These are phyloP conservation scores for barley (Hordeum vulgare) DNA, from an alignment of 176 grass and related monocot species.

Conservation along the genomic window DNA sequence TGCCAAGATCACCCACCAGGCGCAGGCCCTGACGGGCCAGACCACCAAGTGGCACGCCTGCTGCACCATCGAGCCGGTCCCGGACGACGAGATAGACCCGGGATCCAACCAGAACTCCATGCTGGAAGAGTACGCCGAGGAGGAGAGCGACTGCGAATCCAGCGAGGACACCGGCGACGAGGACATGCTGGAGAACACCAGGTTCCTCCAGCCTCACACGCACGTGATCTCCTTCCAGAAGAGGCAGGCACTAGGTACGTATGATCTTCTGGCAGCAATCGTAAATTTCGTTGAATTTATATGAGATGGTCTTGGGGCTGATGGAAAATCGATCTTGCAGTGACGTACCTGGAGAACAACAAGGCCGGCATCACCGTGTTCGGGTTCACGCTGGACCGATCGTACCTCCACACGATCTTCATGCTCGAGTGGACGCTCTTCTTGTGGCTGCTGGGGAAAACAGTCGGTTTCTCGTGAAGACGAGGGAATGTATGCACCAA, in stretches of 20 bases:
- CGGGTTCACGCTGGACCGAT: slow-evolving; percentile 77
- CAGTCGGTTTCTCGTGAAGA: slow-evolving; percentile 52
- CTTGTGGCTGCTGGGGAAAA: slow-evolving; percentile 89
- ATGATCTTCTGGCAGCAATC: neutral
- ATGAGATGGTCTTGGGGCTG: neutral
- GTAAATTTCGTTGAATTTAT: neutral
- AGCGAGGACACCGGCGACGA: slow-evolving; percentile 60
- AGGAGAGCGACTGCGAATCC: slow-evolving; percentile 5
- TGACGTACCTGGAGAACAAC: slow-evolving; percentile 98
- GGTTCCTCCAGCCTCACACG: slow-evolving; percentile 19
- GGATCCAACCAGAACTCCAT: slow-evolving; percentile 25
- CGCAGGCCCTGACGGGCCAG: slow-evolving; percentile 76
- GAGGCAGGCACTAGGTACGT: slow-evolving; percentile 76
- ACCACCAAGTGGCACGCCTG: slow-evolving; percentile 98
- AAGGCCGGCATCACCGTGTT: slow-evolving; percentile 87
- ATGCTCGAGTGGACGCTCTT: slow-evolving; percentile 89
- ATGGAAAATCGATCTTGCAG: slow-evolving; percentile 20
- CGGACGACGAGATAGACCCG: neutral
- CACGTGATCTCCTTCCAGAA: slow-evolving; percentile 84
- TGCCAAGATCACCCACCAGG: slow-evolving; percentile 93
- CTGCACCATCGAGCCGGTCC: slow-evolving; percentile 54
- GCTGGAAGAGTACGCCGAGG: neutral
- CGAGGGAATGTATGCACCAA: too few relatives aligned
- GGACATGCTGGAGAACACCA: slow-evolving; percentile 66
- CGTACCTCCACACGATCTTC: slow-evolving; percentile 85